Base-by-base conservation (phyloP, 441 rosid species). In the Theobroma grandiflorum region DNA sequence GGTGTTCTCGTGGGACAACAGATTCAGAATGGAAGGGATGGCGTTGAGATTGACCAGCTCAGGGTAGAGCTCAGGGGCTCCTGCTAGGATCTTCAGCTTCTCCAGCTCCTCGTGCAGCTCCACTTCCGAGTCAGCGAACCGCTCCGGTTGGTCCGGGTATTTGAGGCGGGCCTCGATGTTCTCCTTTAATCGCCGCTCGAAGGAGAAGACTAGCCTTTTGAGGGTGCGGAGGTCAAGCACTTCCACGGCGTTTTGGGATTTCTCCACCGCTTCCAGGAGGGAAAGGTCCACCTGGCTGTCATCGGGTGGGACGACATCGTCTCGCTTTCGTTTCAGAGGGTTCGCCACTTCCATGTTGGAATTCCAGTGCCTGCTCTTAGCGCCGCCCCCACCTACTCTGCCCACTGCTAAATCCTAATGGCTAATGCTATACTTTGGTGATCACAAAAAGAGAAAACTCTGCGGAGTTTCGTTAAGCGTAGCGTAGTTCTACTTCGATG, bases 101-200 rank as follows among this genome's bases (percentile, higher is more conserved):
- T 94, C 90, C 38, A 96, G 87, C 79, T 96, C 99, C 40, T 94
- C 96, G 87, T 94, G 99, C 49, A 96, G 91, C 78, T 96, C 98
- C 61, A 96, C 83, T 82, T 96, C 99, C 0, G 98, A 93, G 79
- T 94, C 98, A 12, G 99, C 98, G 79, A 96, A 96, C 43, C 89
- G 88, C 3, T 96, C 98, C 1, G 99, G 98, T 62, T 94, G 95
- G 84, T 96, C 98, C 0, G 92, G 93, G 80, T 93, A 95, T 88
- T 96, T 96, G 87, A 94, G 98, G 8, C 98, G 94, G 26, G 98
- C 98, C 52, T 96, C 98, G 71, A 95, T 96, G 89, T 96, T 96
- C 79, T 95, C 99, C 78, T 96, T 91, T 81, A 91, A 94, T 55
- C 98, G 97, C 11, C 98, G 97, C 89, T 96, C 99, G 89, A 96